Conservation (phyloP, 257 asterid genomes). For the Rhazya stricta region DNA sequence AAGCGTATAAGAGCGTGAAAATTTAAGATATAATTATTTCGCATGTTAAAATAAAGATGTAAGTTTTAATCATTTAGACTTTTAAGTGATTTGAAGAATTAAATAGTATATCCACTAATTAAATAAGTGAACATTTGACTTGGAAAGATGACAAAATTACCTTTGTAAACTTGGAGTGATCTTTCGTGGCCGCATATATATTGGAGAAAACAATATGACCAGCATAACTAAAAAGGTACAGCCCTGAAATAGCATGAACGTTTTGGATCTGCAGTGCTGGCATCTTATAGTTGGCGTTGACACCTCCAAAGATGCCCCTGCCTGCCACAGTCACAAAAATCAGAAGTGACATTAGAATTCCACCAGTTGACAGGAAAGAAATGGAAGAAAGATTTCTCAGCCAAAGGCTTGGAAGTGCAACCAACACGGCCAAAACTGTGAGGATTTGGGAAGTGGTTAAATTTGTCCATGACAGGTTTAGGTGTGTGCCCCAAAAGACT, state of each 20-base stretch:
- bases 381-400: conserved; percentile 64
- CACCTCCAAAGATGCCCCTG: conserved; percentile 50
- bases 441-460: conserved; percentile 49
- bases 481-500: conserved; percentile 33
- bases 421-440: conserved; percentile 44
- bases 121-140: neutral
- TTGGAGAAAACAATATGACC: conserved; percentile 79
- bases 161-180: conserved; percentile 73
- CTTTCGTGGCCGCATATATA: conserved; percentile 60
- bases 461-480: conserved; percentile 27
- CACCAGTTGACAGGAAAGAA: conserved; percentile 59
- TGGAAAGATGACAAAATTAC: conserved; percentile 15
- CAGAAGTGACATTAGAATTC: conserved; percentile 53
- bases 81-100: neutral
- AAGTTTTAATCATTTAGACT: neutral
- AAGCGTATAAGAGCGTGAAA: too few species aligned
- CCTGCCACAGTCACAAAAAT: conserved; percentile 44
- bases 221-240: conserved; percentile 52
- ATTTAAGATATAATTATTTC: too few species aligned
- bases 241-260: conserved; percentile 59
- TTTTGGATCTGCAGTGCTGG: conserved; percentile 34
- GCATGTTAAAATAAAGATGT: too few species aligned
- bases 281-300: conserved; percentile 33
- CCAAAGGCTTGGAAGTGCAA: conserved; percentile 79
- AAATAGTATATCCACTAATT: too few species aligned